phyloP scores from a whole-genome alignment of 495 filamentous ascomycete species.

The Annulohypoxylon nitens region DNA sequence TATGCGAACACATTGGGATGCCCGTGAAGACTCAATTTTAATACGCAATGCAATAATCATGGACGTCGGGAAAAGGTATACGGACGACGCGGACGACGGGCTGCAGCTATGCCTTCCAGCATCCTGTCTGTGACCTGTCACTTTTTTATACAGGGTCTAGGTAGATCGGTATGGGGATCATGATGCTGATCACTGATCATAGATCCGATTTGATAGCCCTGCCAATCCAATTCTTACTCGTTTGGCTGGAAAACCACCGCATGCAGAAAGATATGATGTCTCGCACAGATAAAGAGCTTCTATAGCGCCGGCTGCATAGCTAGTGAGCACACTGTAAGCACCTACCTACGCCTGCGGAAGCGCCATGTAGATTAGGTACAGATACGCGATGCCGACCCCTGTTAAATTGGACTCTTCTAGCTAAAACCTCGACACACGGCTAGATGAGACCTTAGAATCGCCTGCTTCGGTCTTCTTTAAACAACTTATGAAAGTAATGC shows the following conservation, averaged over 20 bases:
- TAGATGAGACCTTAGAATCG: conserved; percentile 3
- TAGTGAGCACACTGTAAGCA: conserved; percentile 23
- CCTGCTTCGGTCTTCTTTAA: not conserved
- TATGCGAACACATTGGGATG: conserved; percentile 20
- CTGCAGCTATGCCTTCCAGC: conserved; percentile 28
- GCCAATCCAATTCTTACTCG: conserved; percentile 19
- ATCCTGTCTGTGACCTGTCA: conserved; percentile 37
- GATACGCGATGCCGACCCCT: conserved; percentile 37
- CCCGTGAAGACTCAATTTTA: conserved; percentile 5
- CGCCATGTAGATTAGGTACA: conserved; percentile 35
- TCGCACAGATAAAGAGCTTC: conserved; percentile 33
- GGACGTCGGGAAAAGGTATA: conserved; percentile 16
- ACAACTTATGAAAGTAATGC: not conserved
- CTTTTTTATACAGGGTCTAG: conserved; percentile 20
- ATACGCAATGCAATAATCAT: conserved; percentile 14
- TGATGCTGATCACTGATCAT: conserved; percentile 10
- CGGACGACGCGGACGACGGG: not conserved
- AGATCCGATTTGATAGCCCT: conserved; percentile 39
- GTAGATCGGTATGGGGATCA: conserved; percentile 34
- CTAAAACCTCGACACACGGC: not conserved
- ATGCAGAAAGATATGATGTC: conserved; percentile 44
- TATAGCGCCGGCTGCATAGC: conserved; percentile 22
- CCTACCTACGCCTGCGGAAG: conserved; percentile 26
- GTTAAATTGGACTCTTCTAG: conserved; percentile 8
- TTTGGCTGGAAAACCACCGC: conserved; percentile 33